These are phyloP conservation scores for Rhynchosporium secalis DNA, from an alignment of 2,329 filamentous ascomycete species.

Conservation along the genomic window DNA sequence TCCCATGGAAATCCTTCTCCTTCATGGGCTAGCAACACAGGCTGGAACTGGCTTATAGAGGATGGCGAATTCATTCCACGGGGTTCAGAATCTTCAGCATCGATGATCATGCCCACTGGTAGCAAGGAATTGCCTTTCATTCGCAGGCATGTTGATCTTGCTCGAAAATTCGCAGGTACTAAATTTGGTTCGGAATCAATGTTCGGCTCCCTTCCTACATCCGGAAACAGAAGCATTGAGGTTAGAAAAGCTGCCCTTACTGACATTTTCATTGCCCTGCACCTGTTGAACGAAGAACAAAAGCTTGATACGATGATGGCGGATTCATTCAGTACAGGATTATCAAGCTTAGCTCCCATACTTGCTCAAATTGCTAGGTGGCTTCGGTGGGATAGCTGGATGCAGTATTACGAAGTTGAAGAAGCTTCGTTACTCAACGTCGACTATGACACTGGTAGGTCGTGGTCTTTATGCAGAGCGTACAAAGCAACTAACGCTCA, in stretches of 20 bases:
- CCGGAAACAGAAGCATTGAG: constrained; percentile 51
- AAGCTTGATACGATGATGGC: constrained; percentile 69
- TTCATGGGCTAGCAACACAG: constrained; percentile 59
- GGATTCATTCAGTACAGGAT: constrained; percentile 47
- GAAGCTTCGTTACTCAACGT: constrained; percentile 53
- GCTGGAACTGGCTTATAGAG: constrained; percentile 73
- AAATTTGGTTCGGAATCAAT: constrained; percentile 56
- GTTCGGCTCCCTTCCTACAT: constrained; percentile 66
- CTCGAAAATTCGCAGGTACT: constrained; percentile 65
- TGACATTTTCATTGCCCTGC: constrained; percentile 72
- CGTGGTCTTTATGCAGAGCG: constrained; percentile 8
- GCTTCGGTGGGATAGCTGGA: constrained; percentile 73
- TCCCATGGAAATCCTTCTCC: constrained; percentile 42
- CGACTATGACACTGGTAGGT: constrained; percentile 54
- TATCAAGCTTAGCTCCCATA: constrained; percentile 64
- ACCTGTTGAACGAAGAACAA: constrained; percentile 85
- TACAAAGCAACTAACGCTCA: constrained; percentile 3
- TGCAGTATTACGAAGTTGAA: constrained; percentile 61
- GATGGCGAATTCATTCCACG: constrained; percentile 41
- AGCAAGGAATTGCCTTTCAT: constrained; percentile 57
- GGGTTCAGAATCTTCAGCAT: constrained; percentile 30
- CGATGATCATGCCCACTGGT: constrained; percentile 20
- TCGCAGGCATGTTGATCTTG: constrained; percentile 54
- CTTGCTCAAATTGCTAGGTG: constrained; percentile 79
- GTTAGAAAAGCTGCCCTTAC: constrained; percentile 61